phyloP scores from a whole-genome alignment of 306 rosid genomes.

The Echinosophora koreensis region DNA sequence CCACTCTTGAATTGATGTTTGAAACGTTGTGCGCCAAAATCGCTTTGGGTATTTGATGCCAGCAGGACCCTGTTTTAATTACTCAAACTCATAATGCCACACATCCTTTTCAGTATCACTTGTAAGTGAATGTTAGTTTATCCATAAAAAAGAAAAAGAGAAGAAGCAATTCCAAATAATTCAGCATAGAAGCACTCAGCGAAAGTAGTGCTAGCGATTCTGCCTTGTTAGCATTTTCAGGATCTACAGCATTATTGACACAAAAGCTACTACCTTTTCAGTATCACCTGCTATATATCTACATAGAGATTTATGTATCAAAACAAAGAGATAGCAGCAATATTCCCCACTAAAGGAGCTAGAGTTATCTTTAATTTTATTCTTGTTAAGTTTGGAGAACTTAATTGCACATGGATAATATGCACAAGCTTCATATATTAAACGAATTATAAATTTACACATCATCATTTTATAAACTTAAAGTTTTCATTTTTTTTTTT shows the following conservation, averaged over 20 bases:
- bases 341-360: neutral
- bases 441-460: neutral
- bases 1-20: constrained; percentile 53
- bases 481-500: too few species aligned
- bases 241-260: neutral
- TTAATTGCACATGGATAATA: too few species aligned
- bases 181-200: constrained; percentile 19
- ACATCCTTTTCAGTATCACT: constrained; percentile 47
- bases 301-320: constrained; percentile 6
- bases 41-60: constrained; percentile 38
- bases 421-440: neutral
- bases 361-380: neutral
- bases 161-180: neutral
- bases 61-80: constrained; percentile 31
- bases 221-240: neutral
- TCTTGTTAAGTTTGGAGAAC: too few species aligned
- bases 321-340: neutral
- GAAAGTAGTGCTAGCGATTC: neutral
- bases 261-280: neutral
- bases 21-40: constrained; percentile 39
- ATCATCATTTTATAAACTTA: too few species aligned
- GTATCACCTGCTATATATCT: neutral
- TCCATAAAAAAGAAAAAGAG: constrained; percentile 26
- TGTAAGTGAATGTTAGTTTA: constrained; percentile 21
- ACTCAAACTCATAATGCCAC: constrained; percentile 7